A percentile compares a stretch with the other conserved stretches of the same genome.
Evolutionary conservation across 2,329 filamentous ascomycete species (phyloP).

Genomic region (Sporothrix schenckii): DNA sequence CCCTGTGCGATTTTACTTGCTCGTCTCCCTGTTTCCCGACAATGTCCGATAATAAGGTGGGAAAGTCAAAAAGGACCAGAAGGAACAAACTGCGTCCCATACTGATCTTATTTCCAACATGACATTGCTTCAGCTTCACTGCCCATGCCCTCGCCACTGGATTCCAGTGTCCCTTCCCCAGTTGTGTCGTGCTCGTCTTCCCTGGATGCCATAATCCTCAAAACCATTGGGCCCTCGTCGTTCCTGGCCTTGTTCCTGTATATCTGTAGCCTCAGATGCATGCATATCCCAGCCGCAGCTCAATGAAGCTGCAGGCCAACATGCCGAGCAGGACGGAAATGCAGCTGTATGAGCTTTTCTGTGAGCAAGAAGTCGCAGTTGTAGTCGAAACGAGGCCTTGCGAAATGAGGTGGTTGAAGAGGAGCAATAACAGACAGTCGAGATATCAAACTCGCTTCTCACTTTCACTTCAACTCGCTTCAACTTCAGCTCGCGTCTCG

Average conservation of each 20-base stretch:
- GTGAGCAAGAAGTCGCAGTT: background rate
- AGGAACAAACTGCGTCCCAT: constrained; percentile 6
- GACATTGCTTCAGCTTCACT: background rate
- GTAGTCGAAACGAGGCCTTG: background rate
- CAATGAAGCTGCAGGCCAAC: background rate
- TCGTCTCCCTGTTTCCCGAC: constrained; percentile 27
- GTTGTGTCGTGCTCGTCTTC: constrained; percentile 1
- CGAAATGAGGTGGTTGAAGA: background rate
- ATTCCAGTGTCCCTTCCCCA: background rate
- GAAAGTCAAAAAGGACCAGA: background rate
- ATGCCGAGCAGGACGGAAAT: background rate
- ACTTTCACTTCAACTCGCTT: background rate
- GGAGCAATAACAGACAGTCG: background rate
- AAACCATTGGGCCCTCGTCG: background rate
- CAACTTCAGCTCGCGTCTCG: constrained; percentile 1
- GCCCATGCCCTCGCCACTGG: background rate
- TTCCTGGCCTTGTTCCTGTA: constrained; percentile 18
- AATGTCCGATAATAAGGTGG: constrained; percentile 26
- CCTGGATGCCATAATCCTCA: constrained; percentile 24
- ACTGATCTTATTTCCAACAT: background rate
- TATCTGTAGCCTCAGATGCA: constrained; percentile 22
- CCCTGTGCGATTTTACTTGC: constrained; percentile 7
- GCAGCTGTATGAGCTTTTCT: background rate
- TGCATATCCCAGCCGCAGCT: background rate
- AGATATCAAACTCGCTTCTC: constrained; percentile 7